Evolutionary conservation across 768 basidiomycete genomes (phyloP).

Genomic region (Filobasidium floriforme): DNA sequence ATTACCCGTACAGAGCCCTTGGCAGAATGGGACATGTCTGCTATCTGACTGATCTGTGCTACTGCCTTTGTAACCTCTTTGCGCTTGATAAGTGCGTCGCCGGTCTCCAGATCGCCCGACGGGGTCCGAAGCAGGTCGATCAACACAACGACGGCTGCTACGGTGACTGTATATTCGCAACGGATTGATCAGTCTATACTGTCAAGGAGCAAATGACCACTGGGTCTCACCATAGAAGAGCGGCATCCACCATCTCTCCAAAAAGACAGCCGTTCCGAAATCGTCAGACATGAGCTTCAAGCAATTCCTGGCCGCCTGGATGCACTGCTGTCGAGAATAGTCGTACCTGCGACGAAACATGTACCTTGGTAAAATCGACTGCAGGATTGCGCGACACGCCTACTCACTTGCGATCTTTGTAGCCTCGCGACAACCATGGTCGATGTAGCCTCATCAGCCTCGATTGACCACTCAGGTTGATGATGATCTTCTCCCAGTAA

Average conservation of each 20-base stretch:
- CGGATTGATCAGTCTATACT: neutral
- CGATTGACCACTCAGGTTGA: slow-evolving; percentile 43
- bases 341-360: slow-evolving; percentile 32
- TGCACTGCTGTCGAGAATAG: slow-evolving; percentile 45
- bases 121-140: slow-evolving; percentile 40
- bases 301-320: slow-evolving; percentile 44
- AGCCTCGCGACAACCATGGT: slow-evolving; percentile 44
- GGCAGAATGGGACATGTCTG: slow-evolving; percentile 41
- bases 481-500: slow-evolving; percentile 45
- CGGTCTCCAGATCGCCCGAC: slow-evolving; percentile 31
- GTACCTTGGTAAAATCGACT: neutral
- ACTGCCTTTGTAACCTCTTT: slow-evolving; percentile 38
- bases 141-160: slow-evolving; percentile 42
- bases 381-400: neutral
- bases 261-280: slow-evolving; percentile 37
- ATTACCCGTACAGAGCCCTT: slow-evolving; percentile 42
- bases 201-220: neutral
- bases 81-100: slow-evolving; percentile 36
- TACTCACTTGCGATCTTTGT: slow-evolving; percentile 40
- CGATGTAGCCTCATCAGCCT: slow-evolving; percentile 44
- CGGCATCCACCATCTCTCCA: slow-evolving; percentile 46
- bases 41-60: slow-evolving; percentile 41
- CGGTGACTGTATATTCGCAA: slow-evolving; percentile 30
- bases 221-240: slow-evolving; percentile 39
- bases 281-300: slow-evolving; percentile 42